Percentiles rank a stretch among this genome's conserved stretches.
Evolutionary conservation across 2,329 filamentous ascomycete genomes (phyloP).

Genomic region (Chlorencoelia australis): DNA sequence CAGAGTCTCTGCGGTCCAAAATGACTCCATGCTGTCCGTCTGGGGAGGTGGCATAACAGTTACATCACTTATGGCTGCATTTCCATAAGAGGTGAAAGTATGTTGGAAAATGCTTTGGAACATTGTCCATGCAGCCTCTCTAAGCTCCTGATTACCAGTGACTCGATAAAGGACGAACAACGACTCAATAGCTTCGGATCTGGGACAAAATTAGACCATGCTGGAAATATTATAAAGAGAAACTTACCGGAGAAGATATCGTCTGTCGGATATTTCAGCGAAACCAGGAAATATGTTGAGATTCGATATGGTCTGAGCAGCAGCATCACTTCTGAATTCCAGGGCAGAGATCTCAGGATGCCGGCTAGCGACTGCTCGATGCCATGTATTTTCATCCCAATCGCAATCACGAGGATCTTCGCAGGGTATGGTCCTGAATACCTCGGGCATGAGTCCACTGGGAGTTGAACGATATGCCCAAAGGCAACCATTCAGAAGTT

Average conservation of each 20-base stretch:
- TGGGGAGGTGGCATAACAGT: slow-evolving; percentile 15
- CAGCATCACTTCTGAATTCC: slow-evolving; percentile 2
- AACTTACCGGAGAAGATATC: slow-evolving; percentile 10
- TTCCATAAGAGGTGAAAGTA: slow-evolving; percentile 32
- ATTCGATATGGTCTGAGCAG: slow-evolving; percentile 5
- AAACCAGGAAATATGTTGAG: slow-evolving; percentile 10
- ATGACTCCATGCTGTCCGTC: slow-evolving; percentile 46
- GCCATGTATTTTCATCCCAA: slow-evolving; percentile 15
- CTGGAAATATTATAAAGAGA: slow-evolving; percentile 13
- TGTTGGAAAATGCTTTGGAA: slow-evolving; percentile 34
- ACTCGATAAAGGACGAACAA: slow-evolving; percentile 47
- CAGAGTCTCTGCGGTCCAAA: slow-evolving; percentile 54
- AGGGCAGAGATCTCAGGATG: no score
- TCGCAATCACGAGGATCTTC: slow-evolving; percentile 8
- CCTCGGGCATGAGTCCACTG: slow-evolving; percentile 53
- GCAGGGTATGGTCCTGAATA: slow-evolving; percentile 30
- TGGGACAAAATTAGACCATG: neutral
- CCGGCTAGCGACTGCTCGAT: slow-evolving; percentile 4
- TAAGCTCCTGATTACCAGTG: slow-evolving; percentile 22
- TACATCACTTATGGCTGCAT: slow-evolving; percentile 34
- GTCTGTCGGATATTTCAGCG: slow-evolving; percentile 4
- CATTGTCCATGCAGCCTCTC: slow-evolving; percentile 38
- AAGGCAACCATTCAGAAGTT: slow-evolving; percentile 51
- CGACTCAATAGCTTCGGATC: slow-evolving; percentile 57
- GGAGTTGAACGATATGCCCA: slow-evolving; percentile 49